A percentile compares a stretch with the other conserved stretches of the same genome.
Conservation (phyloP, 1,284 basidiomycete genomes). For the Violaceomyces palustris region DNA sequence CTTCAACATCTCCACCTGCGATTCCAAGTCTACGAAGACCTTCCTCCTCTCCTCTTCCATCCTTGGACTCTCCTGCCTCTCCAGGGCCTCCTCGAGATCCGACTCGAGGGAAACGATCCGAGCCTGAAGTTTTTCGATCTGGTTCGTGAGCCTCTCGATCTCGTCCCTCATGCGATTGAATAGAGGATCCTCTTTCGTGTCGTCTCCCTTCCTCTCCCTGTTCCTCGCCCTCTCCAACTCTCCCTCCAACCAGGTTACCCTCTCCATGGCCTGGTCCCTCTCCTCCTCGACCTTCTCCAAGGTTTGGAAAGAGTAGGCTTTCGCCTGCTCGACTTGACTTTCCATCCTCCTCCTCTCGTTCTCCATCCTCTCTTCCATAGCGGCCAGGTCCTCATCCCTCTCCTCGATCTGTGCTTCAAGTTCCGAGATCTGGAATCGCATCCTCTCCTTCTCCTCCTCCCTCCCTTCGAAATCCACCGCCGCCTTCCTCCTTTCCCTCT, state of each 20-base stretch:
- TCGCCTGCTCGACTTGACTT: constrained; percentile 29
- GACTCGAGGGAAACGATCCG: background rate
- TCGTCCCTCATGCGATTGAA: no score
- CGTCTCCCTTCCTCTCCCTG: no score
- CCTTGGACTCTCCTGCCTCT: no score
- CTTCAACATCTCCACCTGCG: no score
- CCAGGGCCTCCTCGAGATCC: background rate
- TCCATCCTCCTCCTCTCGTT: constrained; percentile 23
- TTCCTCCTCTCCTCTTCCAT: no score
- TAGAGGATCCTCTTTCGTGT: no score
- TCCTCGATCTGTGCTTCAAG: constrained; percentile 20
- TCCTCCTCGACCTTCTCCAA: constrained; percentile 24
- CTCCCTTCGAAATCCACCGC: background rate
- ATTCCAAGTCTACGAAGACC: no score
- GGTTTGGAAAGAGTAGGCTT: constrained; percentile 25
- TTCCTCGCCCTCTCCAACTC: no score
- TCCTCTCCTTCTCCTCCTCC: constrained; percentile 2
- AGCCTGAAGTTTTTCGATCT: background rate
- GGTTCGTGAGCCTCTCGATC: background rate
- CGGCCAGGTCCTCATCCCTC: constrained; percentile 18
- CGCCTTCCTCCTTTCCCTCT: no score
- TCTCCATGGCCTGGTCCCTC: constrained; percentile 19
- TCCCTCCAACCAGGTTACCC: constrained; percentile 4
- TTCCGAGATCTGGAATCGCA: constrained; percentile 14
- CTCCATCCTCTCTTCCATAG: constrained; percentile 15